These are phyloP conservation scores for Ottelia alismoides DNA, from an alignment of 106 monocot species.

Conservation along the genomic window DNA sequence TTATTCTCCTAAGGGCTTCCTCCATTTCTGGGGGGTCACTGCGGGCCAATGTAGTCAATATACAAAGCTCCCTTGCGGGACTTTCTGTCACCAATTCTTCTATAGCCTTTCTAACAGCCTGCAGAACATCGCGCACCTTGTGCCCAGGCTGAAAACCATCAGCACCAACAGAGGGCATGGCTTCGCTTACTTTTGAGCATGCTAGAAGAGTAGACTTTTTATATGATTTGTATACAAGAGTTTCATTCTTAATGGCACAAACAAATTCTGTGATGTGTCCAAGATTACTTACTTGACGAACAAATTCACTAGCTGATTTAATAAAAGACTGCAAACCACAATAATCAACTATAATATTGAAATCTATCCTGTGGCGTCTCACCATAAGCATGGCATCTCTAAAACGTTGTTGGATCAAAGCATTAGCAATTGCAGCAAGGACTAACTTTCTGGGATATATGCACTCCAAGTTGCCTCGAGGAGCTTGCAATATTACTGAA, in stretches of 20 bases:
- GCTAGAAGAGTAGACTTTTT: constrained; percentile 30
- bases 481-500: constrained; percentile 66
- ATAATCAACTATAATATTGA: constrained; percentile 88
- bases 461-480: constrained; percentile 84
- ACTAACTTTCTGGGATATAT: constrained; percentile 91
- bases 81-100: constrained; percentile 47
- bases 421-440: constrained; percentile 63
- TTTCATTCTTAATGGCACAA: constrained; percentile 76
- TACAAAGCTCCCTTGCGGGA: constrained; percentile 83
- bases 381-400: constrained; percentile 80
- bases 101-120: constrained; percentile 53
- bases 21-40: constrained; percentile 86
- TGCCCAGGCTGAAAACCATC: constrained; percentile 4
- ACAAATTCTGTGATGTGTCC: constrained; percentile 83
- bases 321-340: constrained; percentile 71
- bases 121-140: constrained; percentile 59
- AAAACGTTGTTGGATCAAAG: constrained; percentile 54
- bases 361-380: constrained; percentile 93
- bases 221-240: constrained; percentile 65
- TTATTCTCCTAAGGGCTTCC: constrained; percentile 89
- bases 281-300: constrained; percentile 79
- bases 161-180: constrained; percentile 3
- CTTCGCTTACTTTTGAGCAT: constrained; percentile 2
- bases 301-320: constrained; percentile 56
- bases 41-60: constrained; percentile 86